Evolutionary conservation across 768 basidiomycete genomes (phyloP), one percentile per base, ranked within the genome.

Genomic region (Boletus sp.): DNA sequence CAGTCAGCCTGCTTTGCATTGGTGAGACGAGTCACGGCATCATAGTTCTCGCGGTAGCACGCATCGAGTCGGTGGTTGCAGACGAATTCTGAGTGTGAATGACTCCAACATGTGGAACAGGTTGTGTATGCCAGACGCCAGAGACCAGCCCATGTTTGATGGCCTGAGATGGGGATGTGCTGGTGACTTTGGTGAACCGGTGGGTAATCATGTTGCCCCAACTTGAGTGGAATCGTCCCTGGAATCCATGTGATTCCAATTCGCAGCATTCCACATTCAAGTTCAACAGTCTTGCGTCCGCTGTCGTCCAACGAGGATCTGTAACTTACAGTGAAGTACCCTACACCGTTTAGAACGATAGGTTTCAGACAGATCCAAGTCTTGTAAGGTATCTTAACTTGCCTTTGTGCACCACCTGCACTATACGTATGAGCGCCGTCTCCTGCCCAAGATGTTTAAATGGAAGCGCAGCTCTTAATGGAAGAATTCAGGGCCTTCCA

Each of bases 371-470:
- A 24, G 33, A 33, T 33, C 33, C 33, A 33, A 33, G 11, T 5
- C 33, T 33, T 24, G 24, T 24, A 24, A 29, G 45, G 32, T 12
- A 20, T 32, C 29, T 37, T 24, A 11, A 44, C 42, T 20, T 42
- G 37, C 30, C 15, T 10, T 33, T 35, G 37, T 36, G 47, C 41
- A 41, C 28, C n/a, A 49, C 35, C 18, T 54, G 32, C 32, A 40
- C 5, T 57, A 24, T 12, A 17, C 47, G 30, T 47, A 66, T 67
- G 62, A 67, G 65, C 62, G 57, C 64, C 58, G 60, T 62, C 52
- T 55, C 41, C 33, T 29, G 36, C 10, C 28, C 30, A 51, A 30
- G 35, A 17, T 42, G 54, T 14, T 53, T 56, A 36, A 61, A 67
- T 64, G 65, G 47, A 66, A 57, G 52, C 48, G 28, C 41, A 33